A percentile compares a stretch with the other conserved stretches of the same genome.
Conservation (phyloP, 805 yeast species). For the Yamadazyma akitaensis region DNA sequence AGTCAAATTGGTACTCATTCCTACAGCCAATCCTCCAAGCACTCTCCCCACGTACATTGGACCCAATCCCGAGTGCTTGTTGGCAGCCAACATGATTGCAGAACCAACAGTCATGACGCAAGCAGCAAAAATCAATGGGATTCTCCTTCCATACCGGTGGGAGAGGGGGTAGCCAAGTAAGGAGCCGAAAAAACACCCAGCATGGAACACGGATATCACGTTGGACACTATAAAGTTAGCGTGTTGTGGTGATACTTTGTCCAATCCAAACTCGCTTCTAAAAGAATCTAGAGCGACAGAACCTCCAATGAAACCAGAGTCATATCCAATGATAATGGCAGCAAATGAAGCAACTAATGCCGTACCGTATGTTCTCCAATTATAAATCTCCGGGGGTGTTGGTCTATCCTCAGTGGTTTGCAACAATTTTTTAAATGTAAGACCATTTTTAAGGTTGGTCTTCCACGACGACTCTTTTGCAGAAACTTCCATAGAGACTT, state of each 20-base stretch:
- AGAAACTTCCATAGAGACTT: background rate
- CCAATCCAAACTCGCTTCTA: conserved; percentile 42
- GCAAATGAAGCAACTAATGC: conserved; percentile 49
- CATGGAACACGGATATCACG: conserved; percentile 49
- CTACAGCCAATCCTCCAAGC: conserved; percentile 51
- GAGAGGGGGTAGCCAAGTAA: conserved; percentile 42
- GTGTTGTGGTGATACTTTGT: conserved; percentile 21
- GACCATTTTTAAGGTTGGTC: conserved; percentile 1
- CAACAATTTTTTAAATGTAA: conserved; percentile 17
- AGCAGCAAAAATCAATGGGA: conserved; percentile 39
- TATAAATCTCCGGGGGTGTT: conserved; percentile 37
- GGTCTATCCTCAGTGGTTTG: conserved; percentile 37
- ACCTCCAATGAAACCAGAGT: conserved; percentile 54
- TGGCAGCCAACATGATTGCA: conserved; percentile 36
- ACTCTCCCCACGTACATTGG: conserved; percentile 44
- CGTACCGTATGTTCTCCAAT: conserved; percentile 29
- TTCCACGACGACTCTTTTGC: background rate
- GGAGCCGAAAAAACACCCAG: conserved; percentile 52
- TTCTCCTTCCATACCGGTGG: conserved; percentile 37
- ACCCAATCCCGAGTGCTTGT: conserved; percentile 33
- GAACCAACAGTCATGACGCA: conserved; percentile 41
- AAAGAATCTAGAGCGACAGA: conserved; percentile 46
- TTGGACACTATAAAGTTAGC: conserved; percentile 34
- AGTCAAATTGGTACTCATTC: conserved; percentile 47
- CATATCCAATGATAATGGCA: conserved; percentile 53